Conservation (phyloP, 495 filamentous ascomycete genomes). For the Penicillium alfredii region DNA sequence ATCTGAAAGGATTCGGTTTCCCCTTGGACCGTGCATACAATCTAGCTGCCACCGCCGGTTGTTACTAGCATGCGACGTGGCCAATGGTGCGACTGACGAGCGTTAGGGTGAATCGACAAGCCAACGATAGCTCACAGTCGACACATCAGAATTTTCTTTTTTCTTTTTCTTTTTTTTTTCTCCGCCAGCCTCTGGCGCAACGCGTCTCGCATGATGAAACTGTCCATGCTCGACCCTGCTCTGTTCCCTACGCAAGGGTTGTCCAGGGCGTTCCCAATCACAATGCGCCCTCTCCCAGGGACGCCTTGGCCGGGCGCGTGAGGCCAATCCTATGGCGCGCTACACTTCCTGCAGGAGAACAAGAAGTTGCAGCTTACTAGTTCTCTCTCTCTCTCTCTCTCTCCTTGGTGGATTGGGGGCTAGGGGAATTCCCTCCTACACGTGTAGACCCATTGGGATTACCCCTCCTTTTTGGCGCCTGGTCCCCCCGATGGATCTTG, state of each 20-base stretch:
- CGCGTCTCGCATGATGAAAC: slow-evolving; percentile 22
- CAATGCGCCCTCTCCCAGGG: slow-evolving; percentile 1
- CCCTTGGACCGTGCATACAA: slow-evolving; percentile 10
- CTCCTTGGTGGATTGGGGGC: too few relatives aligned
- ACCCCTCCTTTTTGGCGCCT: too few relatives aligned
- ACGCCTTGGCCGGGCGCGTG: slow-evolving; percentile 1
- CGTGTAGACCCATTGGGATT: too few relatives aligned
- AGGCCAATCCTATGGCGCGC: slow-evolving; percentile 5
- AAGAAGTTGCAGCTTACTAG: too few relatives aligned
- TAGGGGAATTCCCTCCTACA: too few relatives aligned
- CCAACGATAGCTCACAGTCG: slow-evolving; percentile 32
- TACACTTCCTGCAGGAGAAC: slow-evolving; percentile 10
- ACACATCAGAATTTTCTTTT: slow-evolving; percentile 25
- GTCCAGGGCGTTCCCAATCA: slow-evolving; percentile 14
- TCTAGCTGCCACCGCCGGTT: slow-evolving; percentile 20
- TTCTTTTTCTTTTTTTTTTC: not conserved
- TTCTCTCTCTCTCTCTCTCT: too few relatives aligned
- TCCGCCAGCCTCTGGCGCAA: slow-evolving; percentile 1
- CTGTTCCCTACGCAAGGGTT: slow-evolving; percentile 18
- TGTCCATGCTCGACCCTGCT: slow-evolving; percentile 6
- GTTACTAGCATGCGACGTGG: not conserved
- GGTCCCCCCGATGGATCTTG: too few relatives aligned
- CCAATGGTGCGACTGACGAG: slow-evolving; percentile 13
- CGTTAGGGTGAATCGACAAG: slow-evolving; percentile 22
- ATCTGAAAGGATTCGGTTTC: too few relatives aligned